phyloP scores from a whole-genome alignment of 805 yeast genomes.

The Zygosaccharomyces bailii region DNA sequence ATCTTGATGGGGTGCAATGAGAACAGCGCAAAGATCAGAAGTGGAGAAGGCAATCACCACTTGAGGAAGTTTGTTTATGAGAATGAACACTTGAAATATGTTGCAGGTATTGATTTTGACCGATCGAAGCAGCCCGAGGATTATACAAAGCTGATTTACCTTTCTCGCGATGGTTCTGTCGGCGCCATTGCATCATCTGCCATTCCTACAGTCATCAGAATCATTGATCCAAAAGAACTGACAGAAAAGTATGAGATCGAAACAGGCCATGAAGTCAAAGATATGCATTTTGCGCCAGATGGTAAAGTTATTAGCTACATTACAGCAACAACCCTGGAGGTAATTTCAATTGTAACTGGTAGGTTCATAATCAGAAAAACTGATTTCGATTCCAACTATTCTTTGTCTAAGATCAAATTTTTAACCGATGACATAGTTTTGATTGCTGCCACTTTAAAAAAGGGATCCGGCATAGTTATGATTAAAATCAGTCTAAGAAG shows the following conservation, averaged over 20 bases:
- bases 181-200: constrained; percentile 70
- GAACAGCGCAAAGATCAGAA: constrained; percentile 51
- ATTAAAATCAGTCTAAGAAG: constrained; percentile 28
- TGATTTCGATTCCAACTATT: constrained; percentile 35
- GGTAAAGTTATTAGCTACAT: constrained; percentile 63
- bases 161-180: constrained; percentile 56
- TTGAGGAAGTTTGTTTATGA: constrained; percentile 62
- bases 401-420: constrained; percentile 38
- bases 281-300: constrained; percentile 62
- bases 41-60: constrained; percentile 60
- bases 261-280: constrained; percentile 56
- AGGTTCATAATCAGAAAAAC: constrained; percentile 36
- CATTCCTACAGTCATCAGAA: constrained; percentile 58
- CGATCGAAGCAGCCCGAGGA: constrained; percentile 48
- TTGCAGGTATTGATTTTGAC: constrained; percentile 55
- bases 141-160: constrained; percentile 55
- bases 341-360: constrained; percentile 42
- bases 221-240: constrained; percentile 55
- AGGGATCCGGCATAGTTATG: constrained; percentile 41
- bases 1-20: constrained; percentile 79
- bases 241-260: constrained; percentile 52
- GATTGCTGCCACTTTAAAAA: constrained; percentile 43
- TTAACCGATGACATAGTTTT: constrained; percentile 37
- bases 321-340: constrained; percentile 50
- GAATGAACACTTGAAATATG: constrained; percentile 58